These are phyloP conservation scores for Trichosporon sp. DNA, from an alignment of 1,284 basidiomycete genomes.

Conservation along the genomic window DNA sequence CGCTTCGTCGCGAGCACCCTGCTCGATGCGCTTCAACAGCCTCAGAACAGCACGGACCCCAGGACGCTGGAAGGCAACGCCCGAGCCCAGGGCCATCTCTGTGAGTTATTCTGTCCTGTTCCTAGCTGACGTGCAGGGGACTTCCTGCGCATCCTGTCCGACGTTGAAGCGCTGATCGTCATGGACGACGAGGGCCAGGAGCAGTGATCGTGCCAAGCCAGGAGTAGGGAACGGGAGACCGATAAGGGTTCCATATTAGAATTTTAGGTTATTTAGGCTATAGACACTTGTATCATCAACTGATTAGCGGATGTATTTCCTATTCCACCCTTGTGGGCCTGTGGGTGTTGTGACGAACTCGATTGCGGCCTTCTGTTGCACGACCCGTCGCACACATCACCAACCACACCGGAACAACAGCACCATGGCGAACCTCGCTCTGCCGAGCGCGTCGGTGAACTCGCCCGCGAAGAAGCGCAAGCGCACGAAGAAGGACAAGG, in stretches of 20 bases:
- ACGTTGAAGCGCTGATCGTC: conserved; percentile 60
- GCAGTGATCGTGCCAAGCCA: neutral
- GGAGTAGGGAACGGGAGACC: neutral
- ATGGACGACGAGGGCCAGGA: conserved; percentile 26
- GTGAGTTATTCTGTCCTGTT: conserved; percentile 15
- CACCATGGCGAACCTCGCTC: conserved; percentile 18
- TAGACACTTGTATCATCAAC: neutral
- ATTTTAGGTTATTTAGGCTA: neutral
- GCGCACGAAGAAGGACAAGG: conserved; percentile 16
- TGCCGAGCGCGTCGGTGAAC: conserved; percentile 11
- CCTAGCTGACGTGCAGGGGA: conserved; percentile 59
- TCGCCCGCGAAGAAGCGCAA: conserved; percentile 21
- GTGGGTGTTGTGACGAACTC: neutral
- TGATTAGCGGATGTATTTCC: conserved; percentile 3
- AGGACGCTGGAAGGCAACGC: conserved; percentile 55
- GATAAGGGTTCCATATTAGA: neutral
- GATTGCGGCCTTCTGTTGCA: too few relatives aligned
- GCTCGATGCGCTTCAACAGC: conserved; percentile 66
- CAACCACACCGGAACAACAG: neutral
- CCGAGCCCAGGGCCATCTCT: conserved; percentile 67
- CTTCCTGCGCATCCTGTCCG: conserved; percentile 78
- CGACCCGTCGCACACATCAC: neutral
- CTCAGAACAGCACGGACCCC: neutral
- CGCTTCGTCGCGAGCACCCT: conserved; percentile 82
- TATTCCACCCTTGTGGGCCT: neutral